Evolutionary conservation across 352 stramenopile genomes (phyloP), one percentile per base, ranked within the genome.

Genomic region (Phytophthora crassamura): DNA sequence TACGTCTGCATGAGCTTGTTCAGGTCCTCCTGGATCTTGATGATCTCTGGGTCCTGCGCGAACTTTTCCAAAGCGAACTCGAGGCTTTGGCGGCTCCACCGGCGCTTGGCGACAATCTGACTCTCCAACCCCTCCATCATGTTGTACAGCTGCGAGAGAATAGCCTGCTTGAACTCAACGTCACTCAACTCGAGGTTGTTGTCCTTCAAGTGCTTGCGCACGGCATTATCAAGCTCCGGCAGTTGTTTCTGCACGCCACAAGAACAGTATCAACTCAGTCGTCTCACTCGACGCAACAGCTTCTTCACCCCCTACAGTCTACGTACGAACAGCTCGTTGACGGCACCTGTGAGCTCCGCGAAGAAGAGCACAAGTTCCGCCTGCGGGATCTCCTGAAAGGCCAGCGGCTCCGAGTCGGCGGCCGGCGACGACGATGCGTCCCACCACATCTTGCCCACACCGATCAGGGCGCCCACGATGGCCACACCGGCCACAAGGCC

Each of bases 401-500:
- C 64, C 12, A 54, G 35, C 1, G 52, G 47, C 14, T 69, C 28
- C 50, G 45, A 16, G 7, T 41, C 33, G 20, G 20, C 28, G 14
- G 57, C 38, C 14, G 57, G 38, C 2, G 69, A 64, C 16, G 80
- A 73, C 16, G 85, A 94, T 16, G 84, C 85, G 59, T 93, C 82
- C 84, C 84, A 94, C 82, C 85, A 93, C 82, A 95, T 95, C 57
- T 95, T 94, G 4, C 82, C 87, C 0, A 95, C 84, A 12, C 85
- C 84, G 5, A 91, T 55, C 15, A 93, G 59, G 10, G 84, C 85
- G 10, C 85, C 76, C 9, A 91, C 75, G 20, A 91, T 70, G 8
- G 87, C 87, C 22, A 95, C 80, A 33, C 82, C 79, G 5, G 80
- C 82, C 16, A 94, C 76, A 38, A 94, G 67, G 25, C 75, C 80